These are phyloP conservation scores for Nothomitra cinnamomea DNA, from an alignment of 2,329 filamentous ascomycete species.

Conservation along the genomic window DNA sequence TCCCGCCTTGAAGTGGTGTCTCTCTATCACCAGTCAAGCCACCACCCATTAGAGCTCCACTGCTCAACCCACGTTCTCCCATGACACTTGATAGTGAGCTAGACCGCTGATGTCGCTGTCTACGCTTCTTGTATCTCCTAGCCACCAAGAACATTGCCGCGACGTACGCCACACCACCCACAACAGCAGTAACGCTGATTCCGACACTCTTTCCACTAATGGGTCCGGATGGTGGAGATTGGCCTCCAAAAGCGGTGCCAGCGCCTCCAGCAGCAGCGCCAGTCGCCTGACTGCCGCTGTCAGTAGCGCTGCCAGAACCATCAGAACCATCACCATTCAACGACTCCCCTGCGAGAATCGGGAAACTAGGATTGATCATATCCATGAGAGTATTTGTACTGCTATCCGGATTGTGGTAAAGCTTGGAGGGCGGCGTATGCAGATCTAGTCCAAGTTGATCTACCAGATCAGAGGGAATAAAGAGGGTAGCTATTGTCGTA, in stretches of 20 bases:
- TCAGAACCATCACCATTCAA: constrained; percentile 11
- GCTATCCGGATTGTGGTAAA: constrained; percentile 54
- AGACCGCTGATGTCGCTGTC: constrained; percentile 56
- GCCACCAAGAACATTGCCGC: constrained; percentile 90
- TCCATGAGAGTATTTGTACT: constrained; percentile 57
- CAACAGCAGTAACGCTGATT: constrained; percentile 62
- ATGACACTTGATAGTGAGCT: constrained; percentile 46
- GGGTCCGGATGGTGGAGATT: constrained; percentile 24
- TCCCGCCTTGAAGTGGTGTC: constrained; percentile 26
- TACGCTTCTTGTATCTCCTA: constrained; percentile 76
- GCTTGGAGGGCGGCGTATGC: constrained; percentile 48
- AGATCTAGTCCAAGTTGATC: constrained; percentile 51
- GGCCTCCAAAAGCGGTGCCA: constrained; percentile 32
- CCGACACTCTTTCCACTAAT: constrained; percentile 33
- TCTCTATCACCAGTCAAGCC: constrained; percentile 29
- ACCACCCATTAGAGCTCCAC: constrained; percentile 49
- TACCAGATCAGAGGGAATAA: constrained; percentile 56
- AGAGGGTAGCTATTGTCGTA: constrained; percentile 62
- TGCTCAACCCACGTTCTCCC: constrained; percentile 9
- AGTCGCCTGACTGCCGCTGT: constrained; percentile 21
- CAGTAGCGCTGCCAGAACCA: constrained; percentile 22
- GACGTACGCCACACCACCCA: constrained; percentile 72
- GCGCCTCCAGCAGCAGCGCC: constrained; percentile 21
- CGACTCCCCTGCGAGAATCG: constrained; percentile 36
- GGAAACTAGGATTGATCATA: constrained; percentile 73